Evolutionary conservation across 2,329 filamentous ascomycete genomes (phyloP).

Genomic region (Ophiocordyceps camponoti-leonardi): DNA sequence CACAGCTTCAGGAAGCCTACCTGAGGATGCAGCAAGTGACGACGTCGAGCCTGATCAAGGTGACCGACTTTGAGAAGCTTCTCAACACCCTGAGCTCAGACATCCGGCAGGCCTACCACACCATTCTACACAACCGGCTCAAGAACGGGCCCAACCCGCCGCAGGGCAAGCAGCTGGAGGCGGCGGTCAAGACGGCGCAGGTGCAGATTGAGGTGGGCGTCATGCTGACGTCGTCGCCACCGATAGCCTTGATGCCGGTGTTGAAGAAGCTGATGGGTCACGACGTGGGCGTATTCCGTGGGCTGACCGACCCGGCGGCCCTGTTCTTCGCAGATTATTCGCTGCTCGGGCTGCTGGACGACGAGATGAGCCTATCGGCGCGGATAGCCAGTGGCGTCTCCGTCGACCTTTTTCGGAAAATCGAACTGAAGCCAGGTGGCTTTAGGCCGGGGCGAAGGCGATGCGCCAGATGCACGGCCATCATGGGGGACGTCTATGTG

Average conservation of each 20-base stretch:
- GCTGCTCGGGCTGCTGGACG: slow-evolving; percentile 48
- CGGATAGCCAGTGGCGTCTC: slow-evolving; percentile 20
- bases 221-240: slow-evolving; percentile 29
- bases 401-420: slow-evolving; percentile 41
- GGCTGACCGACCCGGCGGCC: slow-evolving; percentile 43
- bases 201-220: slow-evolving; percentile 32
- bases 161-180: slow-evolving; percentile 24
- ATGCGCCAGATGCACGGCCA: slow-evolving; percentile 39
- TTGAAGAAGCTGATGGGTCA: slow-evolving; percentile 48
- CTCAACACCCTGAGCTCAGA: slow-evolving; percentile 30
- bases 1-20: slow-evolving; percentile 39
- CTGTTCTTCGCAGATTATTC: slow-evolving; percentile 59
- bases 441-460: slow-evolving; percentile 15
- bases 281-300: slow-evolving; percentile 39
- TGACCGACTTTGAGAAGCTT: slow-evolving; percentile 44
- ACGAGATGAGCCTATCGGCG: slow-evolving; percentile 26
- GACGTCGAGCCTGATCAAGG: slow-evolving; percentile 35
- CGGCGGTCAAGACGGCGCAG: slow-evolving; percentile 26
- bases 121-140: slow-evolving; percentile 24
- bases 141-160: slow-evolving; percentile 28
- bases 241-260: slow-evolving; percentile 31
- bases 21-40: slow-evolving; percentile 34
- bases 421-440: slow-evolving; percentile 24
- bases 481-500: slow-evolving; percentile 44
- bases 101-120: slow-evolving; percentile 32